Evolutionary conservation across 2,329 filamentous ascomycete species (phyloP).

Genomic region (Tolypocladium guangdongense): DNA sequence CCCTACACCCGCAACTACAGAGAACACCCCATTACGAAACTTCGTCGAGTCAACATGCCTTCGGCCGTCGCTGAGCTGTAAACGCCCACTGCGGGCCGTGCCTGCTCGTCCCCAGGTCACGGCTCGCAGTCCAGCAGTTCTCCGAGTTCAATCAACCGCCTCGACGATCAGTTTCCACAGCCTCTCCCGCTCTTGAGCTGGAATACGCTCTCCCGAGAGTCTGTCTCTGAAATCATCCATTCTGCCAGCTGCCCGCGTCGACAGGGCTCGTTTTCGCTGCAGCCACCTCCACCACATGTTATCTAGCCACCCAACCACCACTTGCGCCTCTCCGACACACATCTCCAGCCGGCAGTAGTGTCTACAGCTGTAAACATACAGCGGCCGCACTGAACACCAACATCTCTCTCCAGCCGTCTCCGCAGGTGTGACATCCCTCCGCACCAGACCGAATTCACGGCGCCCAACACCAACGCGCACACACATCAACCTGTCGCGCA

Average conservation of each 20-base stretch:
- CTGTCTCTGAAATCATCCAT: constrained; percentile 26
- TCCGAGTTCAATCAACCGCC: constrained; percentile 45
- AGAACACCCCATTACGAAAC: constrained; percentile 39
- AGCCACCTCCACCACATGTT: background rate
- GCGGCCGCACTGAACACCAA: background rate
- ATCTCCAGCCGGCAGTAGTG: background rate
- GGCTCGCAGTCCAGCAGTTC: constrained; percentile 81
- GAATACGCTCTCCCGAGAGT: constrained; percentile 22
- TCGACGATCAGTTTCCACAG: constrained; percentile 59
- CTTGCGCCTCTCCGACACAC: background rate
- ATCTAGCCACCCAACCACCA: background rate
- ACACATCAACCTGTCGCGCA: background rate
- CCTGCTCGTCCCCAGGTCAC: constrained; percentile 25
- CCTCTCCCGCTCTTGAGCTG: constrained; percentile 35
- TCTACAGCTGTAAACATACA: background rate
- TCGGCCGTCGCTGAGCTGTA: constrained; percentile 84
- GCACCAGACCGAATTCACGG: background rate
- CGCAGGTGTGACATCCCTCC: background rate
- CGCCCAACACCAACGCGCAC: background rate
- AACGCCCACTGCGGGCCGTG: constrained; percentile 69
- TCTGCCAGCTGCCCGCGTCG: constrained; percentile 16
- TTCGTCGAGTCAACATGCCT: constrained; percentile 61
- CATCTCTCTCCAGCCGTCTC: background rate
- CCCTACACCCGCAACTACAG: constrained; percentile 19
- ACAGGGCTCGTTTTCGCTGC: constrained; percentile 13